These are phyloP conservation scores for Venturia aucupariae DNA, from an alignment of 2,329 filamentous ascomycete species.

Conservation along the genomic window DNA sequence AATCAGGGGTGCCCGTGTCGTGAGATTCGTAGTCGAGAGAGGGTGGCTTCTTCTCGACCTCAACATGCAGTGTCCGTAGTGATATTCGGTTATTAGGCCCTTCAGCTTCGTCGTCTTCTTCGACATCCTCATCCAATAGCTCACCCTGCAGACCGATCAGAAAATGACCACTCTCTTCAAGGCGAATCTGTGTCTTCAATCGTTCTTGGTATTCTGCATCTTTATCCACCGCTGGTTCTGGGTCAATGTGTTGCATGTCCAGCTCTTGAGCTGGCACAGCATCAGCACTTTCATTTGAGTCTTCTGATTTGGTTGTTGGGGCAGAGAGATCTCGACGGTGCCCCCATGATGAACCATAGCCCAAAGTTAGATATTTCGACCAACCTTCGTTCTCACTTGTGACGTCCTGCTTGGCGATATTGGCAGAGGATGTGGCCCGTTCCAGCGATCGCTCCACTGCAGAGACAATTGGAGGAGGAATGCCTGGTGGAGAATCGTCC, in stretches of 20 bases:
- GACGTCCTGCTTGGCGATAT: constrained; percentile 17
- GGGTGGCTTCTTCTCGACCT: constrained; percentile 42
- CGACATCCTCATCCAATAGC: constrained; percentile 46
- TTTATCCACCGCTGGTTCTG: constrained; percentile 26
- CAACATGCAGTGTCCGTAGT: constrained; percentile 58
- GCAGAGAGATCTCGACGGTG: neutral
- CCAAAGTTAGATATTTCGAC: constrained; percentile 43
- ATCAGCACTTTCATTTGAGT: neutral
- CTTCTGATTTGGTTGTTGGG: constrained; percentile 21
- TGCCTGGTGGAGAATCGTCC: constrained; percentile 25
- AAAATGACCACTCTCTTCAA: constrained; percentile 46
- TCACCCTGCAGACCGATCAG: constrained; percentile 61
- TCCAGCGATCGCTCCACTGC: constrained; percentile 36
- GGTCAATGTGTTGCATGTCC: constrained; percentile 28
- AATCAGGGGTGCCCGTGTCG: neutral
- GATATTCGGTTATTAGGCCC: constrained; percentile 43
- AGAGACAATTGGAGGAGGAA: constrained; percentile 39
- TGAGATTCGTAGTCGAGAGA: constrained; percentile 1
- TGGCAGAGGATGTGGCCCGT: constrained; percentile 31
- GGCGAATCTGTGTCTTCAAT: constrained; percentile 43
- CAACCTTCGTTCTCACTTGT: constrained; percentile 38
- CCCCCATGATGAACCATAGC: constrained; percentile 34
- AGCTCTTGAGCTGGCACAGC: constrained; percentile 13
- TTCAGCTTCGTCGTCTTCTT: constrained; percentile 21
- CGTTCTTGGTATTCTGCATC: constrained; percentile 47